These are phyloP conservation scores for Mycena epipterygia DNA, from an alignment of 768 basidiomycete species.

Conservation along the genomic window DNA sequence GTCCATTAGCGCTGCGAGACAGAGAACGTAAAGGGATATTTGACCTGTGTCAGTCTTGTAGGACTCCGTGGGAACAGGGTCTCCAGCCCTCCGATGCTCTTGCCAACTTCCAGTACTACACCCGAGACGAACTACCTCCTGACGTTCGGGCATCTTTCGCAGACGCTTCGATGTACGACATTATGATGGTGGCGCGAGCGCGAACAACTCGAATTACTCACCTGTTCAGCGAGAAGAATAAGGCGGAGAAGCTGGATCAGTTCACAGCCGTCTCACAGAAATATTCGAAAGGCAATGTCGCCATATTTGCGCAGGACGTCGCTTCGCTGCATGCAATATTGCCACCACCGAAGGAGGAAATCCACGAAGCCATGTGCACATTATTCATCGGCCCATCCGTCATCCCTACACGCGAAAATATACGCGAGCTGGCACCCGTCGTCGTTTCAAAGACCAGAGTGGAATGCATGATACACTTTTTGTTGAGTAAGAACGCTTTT, in stretches of 20 bases:
- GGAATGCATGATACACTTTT: no score
- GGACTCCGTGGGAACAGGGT: not conserved
- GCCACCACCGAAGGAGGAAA: no score
- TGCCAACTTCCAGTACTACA: not conserved
- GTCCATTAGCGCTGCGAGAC: not conserved
- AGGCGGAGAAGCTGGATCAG: not conserved
- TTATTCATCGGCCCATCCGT: no score
- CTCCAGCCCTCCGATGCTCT: not conserved
- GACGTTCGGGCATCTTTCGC: not conserved
- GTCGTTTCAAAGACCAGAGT: no score
- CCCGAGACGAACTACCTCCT: not conserved
- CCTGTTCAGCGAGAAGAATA: not conserved
- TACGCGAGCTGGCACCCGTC: no score
- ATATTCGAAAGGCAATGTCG: not conserved
- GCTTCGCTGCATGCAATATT: no score
- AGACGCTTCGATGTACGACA: not conserved
- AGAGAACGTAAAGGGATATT: not conserved
- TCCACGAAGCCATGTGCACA: no score
- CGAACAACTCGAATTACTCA: not conserved
- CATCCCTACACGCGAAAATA: no score
- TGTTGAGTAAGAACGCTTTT: no score
- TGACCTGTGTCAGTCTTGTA: not conserved
- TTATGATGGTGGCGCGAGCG: not conserved
- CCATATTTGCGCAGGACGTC: not conserved
- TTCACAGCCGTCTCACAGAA: not conserved